Evolutionary conservation across 2,329 filamentous ascomycete genomes (phyloP).

Genomic region (Alternaria infectoria): DNA sequence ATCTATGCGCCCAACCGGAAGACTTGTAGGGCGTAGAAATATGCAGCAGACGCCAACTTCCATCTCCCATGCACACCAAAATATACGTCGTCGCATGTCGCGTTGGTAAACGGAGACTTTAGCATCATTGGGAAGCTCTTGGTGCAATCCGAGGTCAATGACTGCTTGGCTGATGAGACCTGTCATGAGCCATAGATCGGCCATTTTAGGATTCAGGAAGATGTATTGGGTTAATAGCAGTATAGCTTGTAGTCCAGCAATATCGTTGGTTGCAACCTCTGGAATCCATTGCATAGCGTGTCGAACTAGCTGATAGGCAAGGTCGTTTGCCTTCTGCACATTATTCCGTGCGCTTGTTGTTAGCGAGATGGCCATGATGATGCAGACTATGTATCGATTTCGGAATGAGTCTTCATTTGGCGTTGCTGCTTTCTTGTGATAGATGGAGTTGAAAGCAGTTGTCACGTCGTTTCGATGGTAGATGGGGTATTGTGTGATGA

Average conservation of each 20-base stretch:
- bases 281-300: slow-evolving; percentile 48
- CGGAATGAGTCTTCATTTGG: slow-evolving; percentile 35
- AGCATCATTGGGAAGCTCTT: slow-evolving; percentile 41
- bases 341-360: slow-evolving; percentile 44
- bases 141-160: slow-evolving; percentile 46
- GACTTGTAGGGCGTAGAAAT: slow-evolving; percentile 38
- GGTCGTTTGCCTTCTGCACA: slow-evolving; percentile 40
- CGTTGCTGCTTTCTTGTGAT: slow-evolving; percentile 30
- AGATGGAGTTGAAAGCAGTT: slow-evolving; percentile 43
- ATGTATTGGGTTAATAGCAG: slow-evolving; percentile 46
- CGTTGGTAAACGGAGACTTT: slow-evolving; percentile 37
- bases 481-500: slow-evolving; percentile 48
- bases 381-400: slow-evolving; percentile 45
- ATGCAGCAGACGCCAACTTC: slow-evolving; percentile 45
- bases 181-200: slow-evolving; percentile 46
- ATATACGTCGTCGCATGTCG: slow-evolving; percentile 47
- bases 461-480: slow-evolving; percentile 44
- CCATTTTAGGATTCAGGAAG: slow-evolving; percentile 46
- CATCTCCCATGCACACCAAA: slow-evolving; percentile 49
- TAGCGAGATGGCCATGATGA: slow-evolving; percentile 47
- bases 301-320: slow-evolving; percentile 41
- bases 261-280: slow-evolving; percentile 45
- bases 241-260: slow-evolving; percentile 43
- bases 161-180: slow-evolving; percentile 46
- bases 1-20: slow-evolving; percentile 39